A percentile compares a stretch with the other conserved stretches of the same genome.
phyloP scores from a whole-genome alignment of 768 basidiomycete species.

The Udeniomyces megalosporus region DNA sequence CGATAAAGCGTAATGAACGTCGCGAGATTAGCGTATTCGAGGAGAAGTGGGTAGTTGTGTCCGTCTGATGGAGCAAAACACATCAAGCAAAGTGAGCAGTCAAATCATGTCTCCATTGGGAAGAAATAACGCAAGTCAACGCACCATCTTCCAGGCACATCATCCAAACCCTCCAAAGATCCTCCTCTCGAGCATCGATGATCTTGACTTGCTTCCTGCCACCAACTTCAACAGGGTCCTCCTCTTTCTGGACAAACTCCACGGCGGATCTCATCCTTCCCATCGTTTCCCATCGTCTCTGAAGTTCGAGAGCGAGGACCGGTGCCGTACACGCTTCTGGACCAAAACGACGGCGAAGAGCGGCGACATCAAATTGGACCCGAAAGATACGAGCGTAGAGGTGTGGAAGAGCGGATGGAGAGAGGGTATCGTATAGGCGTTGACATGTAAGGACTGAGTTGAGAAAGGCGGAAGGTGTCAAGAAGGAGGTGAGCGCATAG shows the following conservation, averaged over 20 bases:
- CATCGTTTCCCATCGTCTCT: conserved; percentile 19
- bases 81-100: neutral
- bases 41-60: conserved; percentile 24
- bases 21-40: conserved; percentile 17
- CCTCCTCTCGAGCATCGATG: conserved; percentile 1
- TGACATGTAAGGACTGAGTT: conserved; percentile 8
- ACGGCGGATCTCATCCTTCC: conserved; percentile 16
- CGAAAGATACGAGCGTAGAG: conserved; percentile 58
- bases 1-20: neutral
- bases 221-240: no score
- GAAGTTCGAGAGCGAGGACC: conserved; percentile 20
- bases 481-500: conserved; percentile 26
- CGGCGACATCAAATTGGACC: conserved; percentile 47
- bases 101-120: neutral
- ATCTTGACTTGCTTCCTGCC: no score
- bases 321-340: conserved; percentile 3
- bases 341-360: conserved; percentile 37
- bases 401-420: conserved; percentile 42
- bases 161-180: conserved; percentile 26
- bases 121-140: conserved; percentile 12
- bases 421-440: conserved; percentile 33
- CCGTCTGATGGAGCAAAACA: conserved; percentile 20
- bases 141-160: conserved; percentile 32
- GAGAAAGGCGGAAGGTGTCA: conserved; percentile 50
- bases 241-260: no score